phyloP scores from a whole-genome alignment of 768 basidiomycete species.

The Rhodotorula toruloides region DNA sequence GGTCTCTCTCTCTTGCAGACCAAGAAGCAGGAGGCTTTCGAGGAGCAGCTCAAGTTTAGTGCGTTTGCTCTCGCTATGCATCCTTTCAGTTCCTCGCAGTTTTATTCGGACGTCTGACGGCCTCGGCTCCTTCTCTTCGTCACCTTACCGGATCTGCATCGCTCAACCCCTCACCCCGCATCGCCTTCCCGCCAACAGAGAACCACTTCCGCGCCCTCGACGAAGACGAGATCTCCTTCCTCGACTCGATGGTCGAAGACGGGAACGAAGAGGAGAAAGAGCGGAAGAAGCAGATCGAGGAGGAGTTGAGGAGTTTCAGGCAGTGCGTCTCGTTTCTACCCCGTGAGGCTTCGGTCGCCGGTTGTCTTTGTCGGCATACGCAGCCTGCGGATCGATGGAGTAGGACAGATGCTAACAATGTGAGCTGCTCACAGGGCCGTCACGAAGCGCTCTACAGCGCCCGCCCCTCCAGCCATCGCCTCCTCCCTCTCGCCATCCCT shows the following conservation, averaged over 20 bases:
- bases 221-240: constrained; percentile 47
- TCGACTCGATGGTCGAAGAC: constrained; percentile 43
- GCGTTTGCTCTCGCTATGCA: constrained; percentile 2
- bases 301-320: constrained; percentile 46
- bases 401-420: too few relatives aligned
- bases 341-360: not conserved
- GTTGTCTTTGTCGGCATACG: not conserved
- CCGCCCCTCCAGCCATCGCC: not conserved
- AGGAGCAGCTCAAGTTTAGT: constrained; percentile 49
- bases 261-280: constrained; percentile 42
- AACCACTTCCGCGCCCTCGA: constrained; percentile 50
- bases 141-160: too few relatives aligned
- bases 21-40: constrained; percentile 49
- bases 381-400: not conserved
- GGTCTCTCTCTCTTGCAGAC: constrained; percentile 32
- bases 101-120: not conserved
- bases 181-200: constrained; percentile 17
- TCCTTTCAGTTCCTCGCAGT: not conserved
- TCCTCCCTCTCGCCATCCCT: not conserved
- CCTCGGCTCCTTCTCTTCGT: not conserved
- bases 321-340: constrained; percentile 1
- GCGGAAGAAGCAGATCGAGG: constrained; percentile 42
- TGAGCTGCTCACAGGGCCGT: constrained; percentile 4
- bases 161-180: not conserved
- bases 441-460: not conserved